phyloP scores from a whole-genome alignment of 495 filamentous ascomycete species.

The Penicillium bovifimosum region DNA sequence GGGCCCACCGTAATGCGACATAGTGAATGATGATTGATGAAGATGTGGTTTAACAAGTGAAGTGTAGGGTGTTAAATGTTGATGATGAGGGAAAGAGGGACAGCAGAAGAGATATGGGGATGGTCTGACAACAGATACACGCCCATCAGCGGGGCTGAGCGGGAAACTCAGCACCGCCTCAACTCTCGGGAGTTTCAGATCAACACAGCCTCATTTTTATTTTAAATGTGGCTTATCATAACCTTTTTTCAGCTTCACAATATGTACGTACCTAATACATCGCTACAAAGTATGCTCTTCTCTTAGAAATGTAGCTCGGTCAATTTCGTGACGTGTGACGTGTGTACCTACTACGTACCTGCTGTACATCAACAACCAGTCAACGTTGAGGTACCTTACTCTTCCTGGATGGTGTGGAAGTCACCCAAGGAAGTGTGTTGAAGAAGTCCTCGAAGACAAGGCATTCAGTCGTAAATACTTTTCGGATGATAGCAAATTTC shows the following conservation, averaged over 20 bases:
- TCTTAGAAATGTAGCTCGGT: too few relatives aligned
- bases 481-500: too few relatives aligned
- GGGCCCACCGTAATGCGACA: conserved; percentile 18
- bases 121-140: conserved; percentile 4
- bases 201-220: conserved; percentile 12
- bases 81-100: background rate
- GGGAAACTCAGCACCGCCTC: conserved; percentile 17
- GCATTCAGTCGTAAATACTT: too few relatives aligned
- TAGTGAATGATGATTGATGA: conserved; percentile 3
- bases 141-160: conserved; percentile 12
- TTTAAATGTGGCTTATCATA: conserved; percentile 2
- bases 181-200: background rate
- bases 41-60: background rate
- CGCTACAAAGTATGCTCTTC: too few relatives aligned
- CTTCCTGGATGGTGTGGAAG: too few relatives aligned
- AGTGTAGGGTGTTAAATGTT: background rate
- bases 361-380: too few relatives aligned
- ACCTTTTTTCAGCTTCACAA: background rate
- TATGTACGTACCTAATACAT: too few relatives aligned
- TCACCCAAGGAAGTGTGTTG: too few relatives aligned
- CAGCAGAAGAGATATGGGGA: background rate
- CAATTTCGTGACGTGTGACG: too few relatives aligned
- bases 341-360: too few relatives aligned
- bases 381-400: too few relatives aligned
- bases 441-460: too few relatives aligned